Evolutionary conservation across 2,329 filamentous ascomycete genomes (phyloP), one percentile per base, ranked within the genome.

Genomic region (Cadophora sp.): DNA sequence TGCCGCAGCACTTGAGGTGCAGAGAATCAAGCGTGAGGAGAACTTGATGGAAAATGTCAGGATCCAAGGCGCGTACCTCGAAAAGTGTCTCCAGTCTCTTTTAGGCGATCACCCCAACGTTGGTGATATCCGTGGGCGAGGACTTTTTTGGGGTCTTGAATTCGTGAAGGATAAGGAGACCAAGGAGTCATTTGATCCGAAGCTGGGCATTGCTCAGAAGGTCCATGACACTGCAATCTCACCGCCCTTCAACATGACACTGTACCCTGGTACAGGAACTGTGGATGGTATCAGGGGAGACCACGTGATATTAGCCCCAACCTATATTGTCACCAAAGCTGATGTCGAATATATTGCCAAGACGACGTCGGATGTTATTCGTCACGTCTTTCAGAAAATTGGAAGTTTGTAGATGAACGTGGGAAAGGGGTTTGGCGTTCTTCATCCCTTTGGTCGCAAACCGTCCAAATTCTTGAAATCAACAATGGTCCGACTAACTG

Each of bases 1-100:
- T 71, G 81, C 88, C 0, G 85, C 89, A 0, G 89, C 87, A 0
- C 81, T 92, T 0, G 87, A 88, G 56, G 89, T 91, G 0, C 87
- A 90, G 73, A 79, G 79, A 40, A 86, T 90, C 31, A 83, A 92
- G 24, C 76, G 81, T 5, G 79, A 88, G 16, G 83, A 90, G 0
- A 79, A 84, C 1, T 77, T 93, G 1, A 75, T 93, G 0, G 79
- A 82, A 0, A 91, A 91, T 72, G 88, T 89, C 2, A 77, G 77
- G 4, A 74, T 72, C 0, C 86, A 88, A 79, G 91, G 90, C 0
- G 69, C 70, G 1, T 75, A 82, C 5, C 73, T 91, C 1, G 82
- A 81, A 22, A 71, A 77, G 9, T 68, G 81, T 6, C 76, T 91
- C 3, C 77, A 80, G 22, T 69, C 79, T 16, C 77, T 76, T 3